Percentiles rank a stretch among this genome's conserved stretches.
Evolutionary conservation across 495 filamentous ascomycete genomes (phyloP).

Genomic region (Penicillium silybi): DNA sequence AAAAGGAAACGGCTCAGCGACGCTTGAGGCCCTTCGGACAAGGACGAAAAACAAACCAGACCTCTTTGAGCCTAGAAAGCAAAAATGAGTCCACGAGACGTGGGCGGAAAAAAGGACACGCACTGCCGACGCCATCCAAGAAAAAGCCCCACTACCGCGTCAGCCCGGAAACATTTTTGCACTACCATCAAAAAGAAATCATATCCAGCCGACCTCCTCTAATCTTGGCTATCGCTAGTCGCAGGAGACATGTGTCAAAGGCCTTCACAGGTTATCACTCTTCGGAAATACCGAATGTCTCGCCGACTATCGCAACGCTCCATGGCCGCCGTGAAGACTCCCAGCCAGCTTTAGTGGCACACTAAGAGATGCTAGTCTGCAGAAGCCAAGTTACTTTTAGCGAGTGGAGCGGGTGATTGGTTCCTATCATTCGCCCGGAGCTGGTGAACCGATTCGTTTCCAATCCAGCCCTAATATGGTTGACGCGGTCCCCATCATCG

Average conservation of each 20-base stretch:
- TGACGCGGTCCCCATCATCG: constrained; percentile 15
- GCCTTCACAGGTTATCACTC: background rate
- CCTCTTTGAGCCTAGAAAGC: background rate
- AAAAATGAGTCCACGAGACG: constrained; percentile 1
- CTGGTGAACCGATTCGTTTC: constrained; percentile 9
- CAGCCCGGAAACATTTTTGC: constrained; percentile 6
- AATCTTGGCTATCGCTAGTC: background rate
- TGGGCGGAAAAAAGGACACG: constrained; percentile 7
- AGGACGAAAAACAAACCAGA: background rate
- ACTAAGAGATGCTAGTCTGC: constrained; percentile 14
- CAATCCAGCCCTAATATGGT: constrained; percentile 16
- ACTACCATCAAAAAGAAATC: background rate
- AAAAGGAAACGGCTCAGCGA: background rate
- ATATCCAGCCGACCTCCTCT: constrained; percentile 1
- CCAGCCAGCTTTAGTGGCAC: background rate
- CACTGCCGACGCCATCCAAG: constrained; percentile 19
- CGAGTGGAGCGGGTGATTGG: constrained; percentile 8
- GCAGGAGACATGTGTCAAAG: background rate
- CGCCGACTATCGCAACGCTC: background rate
- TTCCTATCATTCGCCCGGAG: constrained; percentile 1
- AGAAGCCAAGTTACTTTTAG: constrained; percentile 12
- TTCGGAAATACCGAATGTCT: too few species aligned
- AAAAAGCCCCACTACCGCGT: constrained; percentile 24
- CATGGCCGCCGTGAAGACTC: background rate
- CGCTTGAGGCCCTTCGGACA: background rate